Base-by-base conservation (phyloP, 2,329 filamentous ascomycete species). In the Cytospora chrysosperma region DNA sequence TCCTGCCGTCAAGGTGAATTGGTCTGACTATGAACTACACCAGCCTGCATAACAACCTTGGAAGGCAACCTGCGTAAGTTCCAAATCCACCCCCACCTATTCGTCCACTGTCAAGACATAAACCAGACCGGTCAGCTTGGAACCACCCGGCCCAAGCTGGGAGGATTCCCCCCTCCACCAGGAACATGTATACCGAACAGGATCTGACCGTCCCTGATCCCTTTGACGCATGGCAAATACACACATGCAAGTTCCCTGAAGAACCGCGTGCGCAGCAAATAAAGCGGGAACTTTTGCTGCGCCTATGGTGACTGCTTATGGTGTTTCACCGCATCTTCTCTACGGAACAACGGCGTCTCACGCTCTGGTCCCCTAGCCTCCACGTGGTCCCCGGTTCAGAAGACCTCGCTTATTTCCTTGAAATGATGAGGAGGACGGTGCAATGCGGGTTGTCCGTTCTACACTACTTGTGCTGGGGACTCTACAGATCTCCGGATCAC, bases 351-450 rank as follows among this genome's bases (percentile, higher is more conserved):
- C 32, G 30, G 28, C 43, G 43, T 47, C 43, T 47, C n/a, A 47
- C 59, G 34, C 17, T 54, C 51, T 43, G 51, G 37, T 61, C 17
- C 32, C 32, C 51, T 43, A 55, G 21, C 27, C 32, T 40, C 59
- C 59, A 61, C 59, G 59, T 61, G 59, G 59, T 61, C 51, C n/a
- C 59, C 19, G 32, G 59, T 49, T 61, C 59, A 54, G 59, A 50
- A 55, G 37, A 49, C 51, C 51, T 61, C 49, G 49, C 59, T 55
- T 53, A 27, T 55, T 34, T 54, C 15, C 59, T 13, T 50, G 54
- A n/a, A n/a, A n/a, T n/a, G 21, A 27, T 17, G 54, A 26, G 27
- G 59, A 55, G 49, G 51, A 53, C 55, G 37, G 51, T 8, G 43
- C 17, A n/a, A 21, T 47, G n/a, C n/a, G n/a, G 10, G 32, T 13